phyloP scores from a whole-genome alignment of 169 alveolate species.

The Pseudocohnilembus persalinus region DNA sequence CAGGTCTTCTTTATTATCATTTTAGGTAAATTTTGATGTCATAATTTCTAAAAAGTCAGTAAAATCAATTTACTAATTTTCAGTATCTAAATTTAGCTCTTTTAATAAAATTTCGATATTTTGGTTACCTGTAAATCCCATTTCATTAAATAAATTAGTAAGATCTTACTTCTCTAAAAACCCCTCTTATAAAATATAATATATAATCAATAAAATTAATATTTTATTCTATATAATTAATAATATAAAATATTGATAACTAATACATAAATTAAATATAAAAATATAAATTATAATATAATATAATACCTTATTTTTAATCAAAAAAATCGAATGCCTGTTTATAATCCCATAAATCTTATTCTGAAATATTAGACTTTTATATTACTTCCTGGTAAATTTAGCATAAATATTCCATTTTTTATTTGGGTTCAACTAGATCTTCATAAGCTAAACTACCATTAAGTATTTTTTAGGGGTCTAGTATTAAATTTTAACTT shows the following conservation, averaged over 20 bases:
- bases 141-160: not conserved
- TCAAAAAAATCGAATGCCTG: not conserved
- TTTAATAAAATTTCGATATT: not conserved
- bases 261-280: too few relatives aligned
- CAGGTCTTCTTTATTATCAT: not conserved
- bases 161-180: not conserved
- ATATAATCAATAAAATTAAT: too few relatives aligned
- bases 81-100: not conserved
- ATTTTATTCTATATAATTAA: too few relatives aligned
- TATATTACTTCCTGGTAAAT: not conserved
- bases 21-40: not conserved
- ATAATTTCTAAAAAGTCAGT: not conserved
- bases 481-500: too few relatives aligned
- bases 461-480: too few relatives aligned
- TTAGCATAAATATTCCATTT: not conserved
- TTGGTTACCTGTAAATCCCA: not conserved
- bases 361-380: not conserved
- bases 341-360: not conserved
- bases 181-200: not conserved
- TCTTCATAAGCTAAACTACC: not conserved
- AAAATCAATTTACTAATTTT: not conserved
- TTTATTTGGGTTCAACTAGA: too few relatives aligned
- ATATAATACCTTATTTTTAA: not conserved
- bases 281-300: too few relatives aligned
- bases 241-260: too few relatives aligned